Conservation (phyloP, 805 yeast species). For the Limtongia smithiae region DNA sequence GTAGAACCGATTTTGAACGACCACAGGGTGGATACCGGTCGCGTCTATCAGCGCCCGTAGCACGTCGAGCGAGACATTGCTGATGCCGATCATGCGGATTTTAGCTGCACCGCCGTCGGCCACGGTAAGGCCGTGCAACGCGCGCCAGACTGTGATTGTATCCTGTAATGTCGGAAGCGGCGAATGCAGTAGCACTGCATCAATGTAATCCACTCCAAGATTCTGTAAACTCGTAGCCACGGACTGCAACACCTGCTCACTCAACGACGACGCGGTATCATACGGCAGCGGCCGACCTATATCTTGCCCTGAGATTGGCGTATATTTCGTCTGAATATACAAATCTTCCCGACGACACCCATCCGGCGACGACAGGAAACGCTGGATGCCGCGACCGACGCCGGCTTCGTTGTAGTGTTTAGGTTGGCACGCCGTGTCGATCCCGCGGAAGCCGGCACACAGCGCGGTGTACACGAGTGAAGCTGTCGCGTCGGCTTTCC, state of each 20-base stretch:
- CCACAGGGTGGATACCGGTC: conserved; percentile 8
- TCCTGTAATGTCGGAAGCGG: conserved; percentile 5
- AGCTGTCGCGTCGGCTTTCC: conserved; percentile 3
- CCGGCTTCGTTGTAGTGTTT: conserved; percentile 12
- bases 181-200: conserved; percentile 11
- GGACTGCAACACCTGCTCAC: conserved; percentile 7
- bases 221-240: conserved; percentile 1
- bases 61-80: neutral
- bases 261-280: neutral
- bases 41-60: neutral
- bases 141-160: conserved; percentile 9
- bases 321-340: conserved; percentile 12
- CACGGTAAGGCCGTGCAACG: neutral
- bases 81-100: conserved; percentile 9
- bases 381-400: conserved; percentile 4
- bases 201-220: conserved; percentile 4
- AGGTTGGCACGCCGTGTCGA: conserved; percentile 16
- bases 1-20: conserved; percentile 11
- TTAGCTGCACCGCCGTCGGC: neutral
- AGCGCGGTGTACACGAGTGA: conserved; percentile 3
- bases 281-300: conserved; percentile 2
- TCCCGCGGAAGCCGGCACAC: conserved; percentile 10
- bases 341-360: neutral
- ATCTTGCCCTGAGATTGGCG: conserved; percentile 6
- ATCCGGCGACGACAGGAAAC: neutral